Evolutionary conservation across 2,329 filamentous ascomycete genomes (phyloP).

Genomic region (Helotiales sp.): DNA sequence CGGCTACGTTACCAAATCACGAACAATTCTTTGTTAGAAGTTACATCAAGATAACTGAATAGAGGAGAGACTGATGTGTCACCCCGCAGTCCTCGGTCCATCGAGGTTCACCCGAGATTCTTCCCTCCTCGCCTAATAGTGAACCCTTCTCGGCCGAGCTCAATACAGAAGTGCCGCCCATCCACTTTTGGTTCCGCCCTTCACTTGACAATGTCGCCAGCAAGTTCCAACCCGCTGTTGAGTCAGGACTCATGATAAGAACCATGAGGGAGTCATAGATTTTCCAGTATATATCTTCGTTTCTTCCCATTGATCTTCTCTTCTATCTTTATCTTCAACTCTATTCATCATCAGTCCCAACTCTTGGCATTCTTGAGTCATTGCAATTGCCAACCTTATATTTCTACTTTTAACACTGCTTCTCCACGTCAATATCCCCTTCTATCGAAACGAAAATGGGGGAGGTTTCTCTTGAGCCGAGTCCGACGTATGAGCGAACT

Average conservation of each 20-base stretch:
- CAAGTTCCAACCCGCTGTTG: neutral
- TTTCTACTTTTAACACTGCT: neutral
- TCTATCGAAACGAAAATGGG: constrained; percentile 25
- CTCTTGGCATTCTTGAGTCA: neutral
- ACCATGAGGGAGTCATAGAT: neutral
- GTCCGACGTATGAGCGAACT: constrained; percentile 33
- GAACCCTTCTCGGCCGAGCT: neutral
- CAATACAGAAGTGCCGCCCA: neutral
- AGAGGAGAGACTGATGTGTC: too few relatives aligned
- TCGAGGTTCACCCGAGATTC: neutral
- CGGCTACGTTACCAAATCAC: too few relatives aligned
- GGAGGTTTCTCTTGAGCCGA: constrained; percentile 28
- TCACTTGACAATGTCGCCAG: neutral
- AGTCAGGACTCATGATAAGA: constrained; percentile 4
- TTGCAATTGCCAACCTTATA: neutral
- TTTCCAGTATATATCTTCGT: neutral
- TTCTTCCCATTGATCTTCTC: neutral
- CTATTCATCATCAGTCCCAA: neutral
- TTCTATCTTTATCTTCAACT: neutral
- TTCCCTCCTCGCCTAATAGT: neutral
- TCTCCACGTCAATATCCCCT: neutral
- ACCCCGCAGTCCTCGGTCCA: neutral
- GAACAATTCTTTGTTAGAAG: too few relatives aligned
- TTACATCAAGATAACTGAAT: too few relatives aligned
- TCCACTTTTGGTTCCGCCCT: constrained; percentile 2